phyloP scores from a whole-genome alignment of 2,329 filamentous ascomycete genomes.

The Ceratocystis destructans region DNA sequence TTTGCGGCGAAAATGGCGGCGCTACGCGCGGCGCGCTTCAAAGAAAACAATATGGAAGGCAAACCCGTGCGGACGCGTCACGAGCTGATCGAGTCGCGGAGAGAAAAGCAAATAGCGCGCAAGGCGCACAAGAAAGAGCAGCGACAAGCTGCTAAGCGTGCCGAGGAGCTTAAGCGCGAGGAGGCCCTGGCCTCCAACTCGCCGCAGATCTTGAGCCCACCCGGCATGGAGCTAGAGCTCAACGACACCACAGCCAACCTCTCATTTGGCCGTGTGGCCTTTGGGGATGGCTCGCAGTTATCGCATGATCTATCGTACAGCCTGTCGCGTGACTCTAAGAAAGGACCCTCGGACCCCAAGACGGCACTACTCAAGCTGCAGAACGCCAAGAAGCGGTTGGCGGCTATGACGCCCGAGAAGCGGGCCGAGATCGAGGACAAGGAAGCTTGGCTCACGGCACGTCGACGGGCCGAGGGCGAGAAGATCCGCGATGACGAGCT shows the following conservation, averaged over 20 bases:
- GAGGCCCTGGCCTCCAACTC: conserved; percentile 50
- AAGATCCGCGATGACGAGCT: conserved; percentile 76
- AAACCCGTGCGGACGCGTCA: conserved; percentile 73
- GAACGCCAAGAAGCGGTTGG: conserved; percentile 70
- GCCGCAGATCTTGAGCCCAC: conserved; percentile 43
- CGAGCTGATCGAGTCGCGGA: conserved; percentile 79
- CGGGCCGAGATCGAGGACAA: conserved; percentile 81
- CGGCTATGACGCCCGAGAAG: conserved; percentile 63
- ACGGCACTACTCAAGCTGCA: conserved; percentile 76
- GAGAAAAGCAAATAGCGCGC: conserved; percentile 74
- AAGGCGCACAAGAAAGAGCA: conserved; percentile 82
- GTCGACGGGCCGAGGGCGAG: conserved; percentile 78
- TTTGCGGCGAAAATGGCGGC: conserved; percentile 73
- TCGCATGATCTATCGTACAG: conserved; percentile 58
- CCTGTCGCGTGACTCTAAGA: conserved; percentile 44
- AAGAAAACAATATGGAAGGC: conserved; percentile 63
- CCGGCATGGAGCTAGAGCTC: conserved; percentile 31
- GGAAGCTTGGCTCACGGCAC: conserved; percentile 83
- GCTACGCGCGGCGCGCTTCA: conserved; percentile 62
- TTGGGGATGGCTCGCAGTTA: conserved; percentile 69
- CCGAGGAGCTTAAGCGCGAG: conserved; percentile 57
- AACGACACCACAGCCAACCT: conserved; percentile 44
- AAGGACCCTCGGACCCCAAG: conserved; percentile 71
- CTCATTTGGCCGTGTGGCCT: conserved; percentile 82
- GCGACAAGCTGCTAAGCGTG: conserved; percentile 60